Conservation (phyloP, 495 filamentous ascomycete genomes). For the Daldinia bambusicola region DNA sequence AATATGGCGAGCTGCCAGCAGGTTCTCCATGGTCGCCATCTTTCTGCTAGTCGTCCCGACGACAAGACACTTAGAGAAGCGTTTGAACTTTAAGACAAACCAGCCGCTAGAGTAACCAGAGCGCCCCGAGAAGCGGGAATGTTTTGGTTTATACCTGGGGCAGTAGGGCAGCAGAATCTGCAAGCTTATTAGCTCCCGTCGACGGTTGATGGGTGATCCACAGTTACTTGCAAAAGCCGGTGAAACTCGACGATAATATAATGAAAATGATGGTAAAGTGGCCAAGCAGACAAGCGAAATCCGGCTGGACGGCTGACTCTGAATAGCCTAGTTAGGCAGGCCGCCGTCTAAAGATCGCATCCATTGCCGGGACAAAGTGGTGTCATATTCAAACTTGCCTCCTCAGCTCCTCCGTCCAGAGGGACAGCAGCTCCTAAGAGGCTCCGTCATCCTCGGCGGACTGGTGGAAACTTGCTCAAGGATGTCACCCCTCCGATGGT, state of each 20-base stretch:
- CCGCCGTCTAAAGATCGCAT: constrained; percentile 26
- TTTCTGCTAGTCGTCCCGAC: constrained; percentile 11
- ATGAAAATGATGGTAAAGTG: constrained; percentile 9
- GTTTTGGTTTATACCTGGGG: background rate
- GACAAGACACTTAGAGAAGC: background rate
- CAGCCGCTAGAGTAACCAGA: background rate
- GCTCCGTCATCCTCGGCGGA: constrained; percentile 18
- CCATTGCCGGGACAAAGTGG: constrained; percentile 24
- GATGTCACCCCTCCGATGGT: constrained; percentile 36
- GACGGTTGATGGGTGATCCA: constrained; percentile 24
- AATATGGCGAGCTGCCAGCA: constrained; percentile 46
- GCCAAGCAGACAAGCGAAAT: background rate
- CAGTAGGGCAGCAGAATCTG: constrained; percentile 23
- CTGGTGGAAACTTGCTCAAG: constrained; percentile 38
- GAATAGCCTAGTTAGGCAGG: background rate
- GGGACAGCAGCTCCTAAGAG: background rate
- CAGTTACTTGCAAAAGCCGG: constrained; percentile 15
- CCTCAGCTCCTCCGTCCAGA: constrained; percentile 3
- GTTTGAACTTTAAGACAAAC: constrained; percentile 22
- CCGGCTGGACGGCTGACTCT: background rate
- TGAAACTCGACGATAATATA: constrained; percentile 27
- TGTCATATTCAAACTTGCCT: constrained; percentile 6
- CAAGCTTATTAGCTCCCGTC: constrained; percentile 25
- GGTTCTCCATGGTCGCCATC: constrained; percentile 33
- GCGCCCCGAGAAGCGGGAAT: constrained; percentile 23